Conservation (phyloP, 805 yeast species). For the Ogataea pignaliae region DNA sequence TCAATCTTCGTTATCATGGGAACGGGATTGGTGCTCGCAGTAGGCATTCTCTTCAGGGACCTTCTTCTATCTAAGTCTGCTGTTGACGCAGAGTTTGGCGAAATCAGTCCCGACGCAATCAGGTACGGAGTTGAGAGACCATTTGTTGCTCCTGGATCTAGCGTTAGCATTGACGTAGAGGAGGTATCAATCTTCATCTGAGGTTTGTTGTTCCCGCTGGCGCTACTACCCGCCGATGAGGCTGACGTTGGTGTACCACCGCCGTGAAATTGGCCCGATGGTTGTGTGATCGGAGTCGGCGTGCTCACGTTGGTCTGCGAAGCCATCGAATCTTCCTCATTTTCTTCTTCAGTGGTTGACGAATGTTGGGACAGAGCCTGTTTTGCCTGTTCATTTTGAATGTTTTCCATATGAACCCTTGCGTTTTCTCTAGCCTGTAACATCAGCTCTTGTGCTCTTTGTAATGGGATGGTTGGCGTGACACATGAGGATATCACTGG, state of each 20-base stretch:
- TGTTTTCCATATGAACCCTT: constrained; percentile 43
- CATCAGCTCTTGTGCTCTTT: constrained; percentile 80
- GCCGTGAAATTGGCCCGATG: constrained; percentile 17
- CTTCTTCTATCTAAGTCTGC: constrained; percentile 10
- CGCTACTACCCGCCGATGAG: constrained; percentile 11
- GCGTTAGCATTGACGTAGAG: constrained; percentile 29
- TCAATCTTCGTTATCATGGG: constrained; percentile 31
- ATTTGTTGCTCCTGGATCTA: constrained; percentile 18
- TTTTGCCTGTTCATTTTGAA: constrained; percentile 34
- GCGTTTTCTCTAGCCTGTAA: constrained; percentile 79
- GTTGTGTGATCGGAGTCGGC: constrained; percentile 19
- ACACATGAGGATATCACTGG: constrained; percentile 91
- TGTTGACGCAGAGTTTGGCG: constrained; percentile 39
- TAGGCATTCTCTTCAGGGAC: constrained; percentile 18
- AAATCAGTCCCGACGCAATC: constrained; percentile 55
- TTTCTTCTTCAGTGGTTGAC: constrained; percentile 16
- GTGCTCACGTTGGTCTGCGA: constrained; percentile 12
- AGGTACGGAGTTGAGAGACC: constrained; percentile 70
- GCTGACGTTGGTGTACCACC: constrained; percentile 28
- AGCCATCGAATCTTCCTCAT: constrained; percentile 5
- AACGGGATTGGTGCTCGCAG: constrained; percentile 22
- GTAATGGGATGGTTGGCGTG: constrained; percentile 90
- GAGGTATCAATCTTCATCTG: constrained; percentile 35
- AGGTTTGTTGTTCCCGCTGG: constrained; percentile 6
- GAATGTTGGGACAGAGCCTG: constrained; percentile 7